Base-by-base conservation (phyloP, 345 rosid genomes). In the Jatropha curcas region DNA sequence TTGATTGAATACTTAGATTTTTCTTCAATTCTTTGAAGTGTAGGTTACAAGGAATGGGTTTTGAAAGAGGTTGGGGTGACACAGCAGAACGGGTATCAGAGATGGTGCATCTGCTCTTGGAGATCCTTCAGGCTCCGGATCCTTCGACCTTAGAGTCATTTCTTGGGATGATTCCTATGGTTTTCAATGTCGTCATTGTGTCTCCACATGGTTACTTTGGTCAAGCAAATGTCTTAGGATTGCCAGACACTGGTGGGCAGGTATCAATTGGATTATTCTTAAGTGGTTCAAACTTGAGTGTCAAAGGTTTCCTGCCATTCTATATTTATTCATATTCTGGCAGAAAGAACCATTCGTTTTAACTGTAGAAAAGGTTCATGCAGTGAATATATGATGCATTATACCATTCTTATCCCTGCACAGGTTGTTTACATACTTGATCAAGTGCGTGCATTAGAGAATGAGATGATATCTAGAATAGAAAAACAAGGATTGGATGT, bases 221-320 rank as follows among this genome's bases (percentile, higher is more conserved):
- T 28, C 99, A 95, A 86, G 99, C 99, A n/a, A 95, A 95, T 85
- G 99, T 95, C 76, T 81, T 92, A 81, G 99, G 99, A 46, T 85
- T 95, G 80, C 99, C 99, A 11, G 99, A 95, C 85, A 95, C 99
- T 30, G 99, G 99, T 68, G 99, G 98, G 50, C 98, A 95, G 93
- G 99, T 95, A 56, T 25, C 52, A 0, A 16, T 48, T 14, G 52
- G 52, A 48, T 48, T 14, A 48, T 48, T 39, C 10, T 12, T 39
- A 4, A 6, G 43, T 7, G 10, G 43, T n/a, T n/a, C 52, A 48
- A 48, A 48, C 19, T 48, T 17, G 19, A 48, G 52, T 41, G 45
- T 41, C 45, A 7, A 41, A 41, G 3, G 11, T 41, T 41, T 41
- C 45, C 45, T 41, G 45, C 11, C 45, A 41, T 41, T 7, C 7